Base-by-base conservation (phyloP, 768 basidiomycete genomes). In the Rhizopogon vesiculosus region DNA sequence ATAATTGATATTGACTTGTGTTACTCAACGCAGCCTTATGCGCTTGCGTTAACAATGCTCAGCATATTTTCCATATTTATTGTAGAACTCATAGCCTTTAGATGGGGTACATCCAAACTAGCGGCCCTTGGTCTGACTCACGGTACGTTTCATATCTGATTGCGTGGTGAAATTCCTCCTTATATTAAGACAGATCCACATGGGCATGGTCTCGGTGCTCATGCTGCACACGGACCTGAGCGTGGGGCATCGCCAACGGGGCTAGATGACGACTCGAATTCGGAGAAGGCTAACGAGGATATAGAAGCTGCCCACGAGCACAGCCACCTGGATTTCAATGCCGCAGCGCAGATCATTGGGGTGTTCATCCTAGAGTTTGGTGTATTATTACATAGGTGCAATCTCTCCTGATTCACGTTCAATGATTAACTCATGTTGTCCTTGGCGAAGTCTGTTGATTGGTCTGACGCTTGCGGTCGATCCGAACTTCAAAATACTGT, bases 291-390 rank as follows among this genome's bases (percentile, higher is more conserved):
- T 8, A 18, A 29, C 7, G 61, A 68, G 28, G 73, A 77, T 56
- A 48, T 67, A 16, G 74, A 74, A 45, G 58, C 45, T 2, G 61
- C 60, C 6, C 25, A 57, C 38, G 58, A 66, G 42, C 33, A 53
- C 29, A 42, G 16, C 7, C 45, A 61, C 33, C 64, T 69, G 3
- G 69, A 76, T 46, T 78, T 84, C 40, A 73, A 74, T 18, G 71
- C 81, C 3, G 54, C 74, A 8, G 85, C 91, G 2, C 93, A 95
- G 67, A 70, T 94, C 39, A 77, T 97, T 45, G 94, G 93, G 13
- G 80, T 99, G 45, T 91, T 82, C 35, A 94, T 98, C 56, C 76
- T 99, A 45, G 96, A 99, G 67, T 96, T 97, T 63, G 96, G 96
- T 62, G 92, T 98, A 31, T 69, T 93, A 5, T 70, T 98, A 33